Conservation (phyloP, 352 stramenopile species). For the Pythium guiyangense region DNA sequence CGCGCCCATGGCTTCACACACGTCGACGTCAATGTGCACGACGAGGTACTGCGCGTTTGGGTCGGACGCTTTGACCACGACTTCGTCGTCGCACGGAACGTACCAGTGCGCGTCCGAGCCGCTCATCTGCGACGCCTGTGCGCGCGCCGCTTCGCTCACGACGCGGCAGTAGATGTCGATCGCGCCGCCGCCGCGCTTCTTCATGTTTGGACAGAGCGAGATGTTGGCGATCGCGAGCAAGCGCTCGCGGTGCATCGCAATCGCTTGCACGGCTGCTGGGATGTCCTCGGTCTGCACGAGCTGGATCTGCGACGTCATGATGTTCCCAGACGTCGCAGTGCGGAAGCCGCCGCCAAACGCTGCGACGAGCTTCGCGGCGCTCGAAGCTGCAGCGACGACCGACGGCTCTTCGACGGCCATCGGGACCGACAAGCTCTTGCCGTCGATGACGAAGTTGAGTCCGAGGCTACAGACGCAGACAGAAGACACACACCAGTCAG, state of each 20-base stretch:
- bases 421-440: slow-evolving; percentile 67
- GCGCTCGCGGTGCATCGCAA: slow-evolving; percentile 45
- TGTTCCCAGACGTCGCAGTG: slow-evolving; percentile 71
- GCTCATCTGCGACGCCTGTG: slow-evolving; percentile 6
- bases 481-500: not conserved
- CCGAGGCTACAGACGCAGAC: slow-evolving; percentile 34
- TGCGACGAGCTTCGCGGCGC: slow-evolving; percentile 77
- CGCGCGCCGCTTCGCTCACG: slow-evolving; percentile 42
- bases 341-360: slow-evolving; percentile 64
- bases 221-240: slow-evolving; percentile 72
- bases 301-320: slow-evolving; percentile 88
- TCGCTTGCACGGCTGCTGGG: slow-evolving; percentile 37
- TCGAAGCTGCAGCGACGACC: slow-evolving; percentile 80
- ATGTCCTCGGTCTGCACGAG: slow-evolving; percentile 72
- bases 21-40: slow-evolving; percentile 86
- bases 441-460: slow-evolving; percentile 86
- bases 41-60: slow-evolving; percentile 45
- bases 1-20: slow-evolving; percentile 87
- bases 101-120: slow-evolving; percentile 48
- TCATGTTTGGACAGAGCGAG: slow-evolving; percentile 81
- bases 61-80: slow-evolving; percentile 36
- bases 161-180: slow-evolving; percentile 81
- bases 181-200: slow-evolving; percentile 75
- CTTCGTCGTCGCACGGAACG: slow-evolving; percentile 44
- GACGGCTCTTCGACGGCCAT: slow-evolving; percentile 87